A percentile compares a stretch with the other conserved stretches of the same genome.
phyloP scores from a whole-genome alignment of 148 eudicot species.

The Cornus kousa region DNA sequence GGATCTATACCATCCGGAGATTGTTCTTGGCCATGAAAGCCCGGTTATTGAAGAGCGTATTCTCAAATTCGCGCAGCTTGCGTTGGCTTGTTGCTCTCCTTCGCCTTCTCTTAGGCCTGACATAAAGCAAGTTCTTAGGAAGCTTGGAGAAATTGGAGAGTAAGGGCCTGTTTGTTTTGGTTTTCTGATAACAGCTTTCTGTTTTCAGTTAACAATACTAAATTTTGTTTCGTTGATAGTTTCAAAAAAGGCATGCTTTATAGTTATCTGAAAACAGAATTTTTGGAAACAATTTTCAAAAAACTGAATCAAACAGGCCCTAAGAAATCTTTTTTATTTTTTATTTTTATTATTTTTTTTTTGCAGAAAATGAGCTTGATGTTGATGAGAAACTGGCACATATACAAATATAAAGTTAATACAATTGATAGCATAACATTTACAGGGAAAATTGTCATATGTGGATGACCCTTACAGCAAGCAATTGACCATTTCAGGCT shows the following conservation, averaged over 20 bases:
- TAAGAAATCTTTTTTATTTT: too few species aligned
- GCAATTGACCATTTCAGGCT: not conserved
- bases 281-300: too few species aligned
- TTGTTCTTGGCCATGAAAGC: constrained; percentile 33
- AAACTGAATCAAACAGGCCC: too few species aligned
- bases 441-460: not conserved
- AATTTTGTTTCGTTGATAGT: too few species aligned
- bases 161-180: constrained; percentile 3
- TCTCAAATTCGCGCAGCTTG: constrained; percentile 66
- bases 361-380: not conserved
- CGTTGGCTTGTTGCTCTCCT: constrained; percentile 90
- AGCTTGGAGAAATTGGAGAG: constrained; percentile 67
- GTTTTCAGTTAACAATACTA: too few species aligned
- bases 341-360: not conserved
- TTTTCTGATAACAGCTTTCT: too few species aligned
- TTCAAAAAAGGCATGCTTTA: too few species aligned
- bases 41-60: constrained; percentile 52
- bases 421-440: not conserved
- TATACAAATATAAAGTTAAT: not conserved
- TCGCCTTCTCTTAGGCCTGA: constrained; percentile 77
- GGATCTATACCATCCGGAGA: constrained; percentile 40
- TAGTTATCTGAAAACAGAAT: too few species aligned
- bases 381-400: not conserved
- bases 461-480: not conserved
- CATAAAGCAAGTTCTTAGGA: constrained; percentile 57